Conservation (phyloP, 2,329 filamentous ascomycete genomes). For the Aspergillus phoenicis region DNA sequence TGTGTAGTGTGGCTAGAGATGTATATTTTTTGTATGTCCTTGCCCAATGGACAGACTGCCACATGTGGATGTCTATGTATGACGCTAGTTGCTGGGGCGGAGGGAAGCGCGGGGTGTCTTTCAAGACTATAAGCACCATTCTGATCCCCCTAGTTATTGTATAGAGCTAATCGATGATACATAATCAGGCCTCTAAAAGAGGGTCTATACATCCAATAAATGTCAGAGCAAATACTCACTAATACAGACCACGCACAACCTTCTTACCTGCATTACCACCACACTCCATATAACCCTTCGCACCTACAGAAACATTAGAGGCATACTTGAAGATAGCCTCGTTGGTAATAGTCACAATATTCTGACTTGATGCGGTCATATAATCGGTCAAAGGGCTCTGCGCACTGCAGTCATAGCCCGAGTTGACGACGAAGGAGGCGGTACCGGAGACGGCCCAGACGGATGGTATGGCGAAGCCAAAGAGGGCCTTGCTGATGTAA, state of each 20-base stretch:
- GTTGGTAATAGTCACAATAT: constrained; percentile 1
- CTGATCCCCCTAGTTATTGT: too few species aligned
- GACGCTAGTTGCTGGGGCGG: too few species aligned
- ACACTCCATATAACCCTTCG: constrained; percentile 2
- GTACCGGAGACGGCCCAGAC: not conserved
- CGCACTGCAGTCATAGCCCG: not conserved
- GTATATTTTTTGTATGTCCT: too few species aligned
- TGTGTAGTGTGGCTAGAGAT: accelerated
- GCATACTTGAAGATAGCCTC: not conserved
- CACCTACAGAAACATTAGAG: not conserved
- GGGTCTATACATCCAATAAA: not conserved
- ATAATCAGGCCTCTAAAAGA: not conserved
- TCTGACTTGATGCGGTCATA: not conserved
- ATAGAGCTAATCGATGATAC: too few species aligned
- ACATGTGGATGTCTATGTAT: too few species aligned
- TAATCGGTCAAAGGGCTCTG: not conserved
- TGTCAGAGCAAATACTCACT: not conserved
- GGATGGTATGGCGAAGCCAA: not conserved
- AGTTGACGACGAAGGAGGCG: not conserved
- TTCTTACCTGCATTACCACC: constrained; percentile 1
- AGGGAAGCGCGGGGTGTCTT: too few species aligned
- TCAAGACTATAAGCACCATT: too few species aligned
- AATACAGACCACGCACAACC: constrained; percentile 1
- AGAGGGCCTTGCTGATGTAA: not conserved
- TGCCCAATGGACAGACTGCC: too few species aligned